Conservation (phyloP, 192 early-diverging fungal genomes). For the Pilaira anomala region DNA sequence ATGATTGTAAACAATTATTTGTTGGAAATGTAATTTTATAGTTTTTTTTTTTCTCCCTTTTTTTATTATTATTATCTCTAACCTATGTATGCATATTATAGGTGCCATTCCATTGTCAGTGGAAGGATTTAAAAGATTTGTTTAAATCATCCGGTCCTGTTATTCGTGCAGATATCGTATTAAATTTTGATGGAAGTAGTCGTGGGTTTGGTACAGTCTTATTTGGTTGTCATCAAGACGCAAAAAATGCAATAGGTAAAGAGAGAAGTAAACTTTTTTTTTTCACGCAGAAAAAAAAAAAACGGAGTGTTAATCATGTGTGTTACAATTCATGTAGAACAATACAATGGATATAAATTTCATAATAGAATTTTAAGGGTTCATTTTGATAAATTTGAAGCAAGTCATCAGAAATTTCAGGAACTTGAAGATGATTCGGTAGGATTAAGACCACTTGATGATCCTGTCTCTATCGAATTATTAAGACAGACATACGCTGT, state of each 20-base stretch:
- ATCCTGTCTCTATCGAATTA: not conserved
- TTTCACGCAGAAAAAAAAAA: constrained; percentile 7
- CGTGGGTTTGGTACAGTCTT: constrained; percentile 73
- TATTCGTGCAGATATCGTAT: constrained; percentile 64
- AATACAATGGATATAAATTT: constrained; percentile 49
- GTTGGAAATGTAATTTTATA: constrained; percentile 75
- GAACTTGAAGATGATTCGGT: too few species aligned
- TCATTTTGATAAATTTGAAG: constrained; percentile 49
- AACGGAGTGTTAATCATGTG: not conserved
- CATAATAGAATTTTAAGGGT: constrained; percentile 49
- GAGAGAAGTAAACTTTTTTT: too few species aligned
- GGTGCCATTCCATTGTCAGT: constrained; percentile 71
- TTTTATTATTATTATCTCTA: not conserved
- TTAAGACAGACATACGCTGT: not conserved
- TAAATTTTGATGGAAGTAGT: constrained; percentile 60
- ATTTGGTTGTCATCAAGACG: constrained; percentile 66
- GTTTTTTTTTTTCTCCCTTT: not conserved
- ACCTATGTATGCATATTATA: constrained; percentile 14
- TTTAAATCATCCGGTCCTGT: constrained; percentile 69
- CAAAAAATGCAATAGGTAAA: constrained; percentile 65
- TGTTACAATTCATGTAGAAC: constrained; percentile 35
- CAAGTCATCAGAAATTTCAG: not conserved
- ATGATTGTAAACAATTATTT: constrained; percentile 49
- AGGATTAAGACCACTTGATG: not conserved
- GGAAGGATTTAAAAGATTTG: constrained; percentile 82